Evolutionary conservation across 1,284 basidiomycete species (phyloP), one percentile per base, ranked within the genome.

Genomic region (Boletus mariae): DNA sequence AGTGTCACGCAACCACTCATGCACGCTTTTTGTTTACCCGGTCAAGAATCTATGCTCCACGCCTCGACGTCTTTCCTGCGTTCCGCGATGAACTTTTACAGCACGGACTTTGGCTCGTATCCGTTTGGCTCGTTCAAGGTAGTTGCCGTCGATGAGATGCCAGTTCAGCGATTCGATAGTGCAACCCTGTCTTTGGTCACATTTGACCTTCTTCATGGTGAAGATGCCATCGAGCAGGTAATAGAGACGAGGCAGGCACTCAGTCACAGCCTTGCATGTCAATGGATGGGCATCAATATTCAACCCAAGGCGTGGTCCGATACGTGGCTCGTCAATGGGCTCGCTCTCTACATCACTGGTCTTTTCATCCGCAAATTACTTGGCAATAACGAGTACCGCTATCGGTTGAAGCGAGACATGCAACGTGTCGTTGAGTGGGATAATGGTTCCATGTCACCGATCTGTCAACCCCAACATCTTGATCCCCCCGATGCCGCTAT

Each of bases 261-360:
- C 41, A 82, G 88, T 28, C 92, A 98, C 65, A 87, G 92, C 2
- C 79, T 99, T 38, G 94, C 94, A 6, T 93, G 87, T 61, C 97
- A 99, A 71, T 99, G 97, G 97, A 81, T 94, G 51, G 96, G 97
- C 20, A 87, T 99, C 73, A 97, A 98, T 71, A 94, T 99, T 62
- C 87, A 96, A 53, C 94, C 90, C 52, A 93, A 93, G 72, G 84
- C 87, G n/a, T 92, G 92, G 80, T 90, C 94, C 9, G 97, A 99
- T 71, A 85, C 87, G 7, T 99, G 97, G 97, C 83, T 99, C 15
- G 87, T 96, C 58, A 92, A 96, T 61, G 97, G 96, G 2, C 76
- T 99, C 26, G 88, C 92, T 11, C 78, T 94, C 32, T 96, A 98
- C 70, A 90, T 99, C 65, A 89, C 92, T 25, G 88, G 90, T 12